Evolutionary conservation across 1,139 yeast species (phyloP), one percentile per base, ranked within the genome.

Genomic region (Saccharomycopsis hybrid): DNA sequence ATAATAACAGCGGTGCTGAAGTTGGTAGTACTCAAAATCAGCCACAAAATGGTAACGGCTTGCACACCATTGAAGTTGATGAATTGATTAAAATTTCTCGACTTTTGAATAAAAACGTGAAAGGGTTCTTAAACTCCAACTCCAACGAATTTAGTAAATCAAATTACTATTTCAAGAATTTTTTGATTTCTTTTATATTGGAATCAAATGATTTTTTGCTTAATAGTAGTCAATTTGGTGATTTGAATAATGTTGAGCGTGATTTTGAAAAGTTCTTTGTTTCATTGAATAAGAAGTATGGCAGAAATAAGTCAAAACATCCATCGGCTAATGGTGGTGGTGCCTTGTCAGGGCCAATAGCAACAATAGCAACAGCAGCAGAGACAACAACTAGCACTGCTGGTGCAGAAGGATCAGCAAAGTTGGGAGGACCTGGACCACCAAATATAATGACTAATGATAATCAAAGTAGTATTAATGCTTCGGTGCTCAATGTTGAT

Each of bases 171-270:
- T 52, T 52, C 47, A 33, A 41, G 28, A 47, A 46, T 32, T 52
- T 52, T 35, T 45, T 52, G 47, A 46, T 50, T 32, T 43, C 51
- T 4, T 52, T 50, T 40, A 47, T 43, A 4, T 42, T 41, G 7
- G 55, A 52, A 33, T 46, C 51, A n/a, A 52, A 52, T 36, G 49
- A 50, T n/a, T 13, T 44, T 8, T 28, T 52, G 11, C n/a, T 52
- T 11, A 41, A 51, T 13, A 36, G 50, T 5, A 38, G 43, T 13
- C 38, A 42, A 7, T 49, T 46, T 41, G 45, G 43, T 18, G 41
- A 44, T 13, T 38, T 43, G 30, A 18, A 44, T 4, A 25, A 13
- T n/a, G 25, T 41, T 11, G 48, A 45, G 4, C 5, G 33, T 5
- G 42, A 43, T 30, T 36, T 36, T 13, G 46, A 38, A 2, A 43